Evolutionary conservation across 371 early-diverging fungal genomes (phyloP).

Genomic region (Globomyces sp.): DNA sequence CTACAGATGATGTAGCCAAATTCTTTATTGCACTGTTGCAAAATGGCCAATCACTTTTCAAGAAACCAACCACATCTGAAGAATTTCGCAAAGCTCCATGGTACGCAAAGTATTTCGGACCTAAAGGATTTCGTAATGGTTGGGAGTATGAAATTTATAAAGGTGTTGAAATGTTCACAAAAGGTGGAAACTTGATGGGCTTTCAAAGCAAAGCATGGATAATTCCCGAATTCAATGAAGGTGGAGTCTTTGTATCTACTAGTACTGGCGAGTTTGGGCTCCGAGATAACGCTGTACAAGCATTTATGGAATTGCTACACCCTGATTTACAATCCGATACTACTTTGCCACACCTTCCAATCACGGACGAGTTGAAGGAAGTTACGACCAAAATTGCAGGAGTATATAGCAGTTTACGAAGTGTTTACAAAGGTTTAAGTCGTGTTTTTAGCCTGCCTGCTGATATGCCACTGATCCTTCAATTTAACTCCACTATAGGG

Average conservation of each 20-base stretch:
- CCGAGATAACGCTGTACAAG: no score
- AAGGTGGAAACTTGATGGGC: conserved; percentile 2
- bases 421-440: no score
- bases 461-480: no score
- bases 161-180: not conserved
- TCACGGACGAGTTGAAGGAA: no score
- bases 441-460: no score
- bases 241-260: not conserved
- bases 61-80: not conserved
- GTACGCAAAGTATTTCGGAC: not conserved
- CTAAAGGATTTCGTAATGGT: not conserved
- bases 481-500: no score
- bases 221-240: not conserved
- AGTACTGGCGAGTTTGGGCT: no score
- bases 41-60: not conserved
- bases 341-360: no score
- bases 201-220: not conserved
- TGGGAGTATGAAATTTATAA: not conserved
- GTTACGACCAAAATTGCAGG: no score
- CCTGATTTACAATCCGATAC: no score
- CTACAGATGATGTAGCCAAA: not conserved
- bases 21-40: not conserved
- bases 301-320: no score
- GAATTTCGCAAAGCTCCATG: not conserved
- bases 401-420: no score